Conservation (phyloP, 1,284 basidiomycete species). For the Ceratobasidium sp. region DNA sequence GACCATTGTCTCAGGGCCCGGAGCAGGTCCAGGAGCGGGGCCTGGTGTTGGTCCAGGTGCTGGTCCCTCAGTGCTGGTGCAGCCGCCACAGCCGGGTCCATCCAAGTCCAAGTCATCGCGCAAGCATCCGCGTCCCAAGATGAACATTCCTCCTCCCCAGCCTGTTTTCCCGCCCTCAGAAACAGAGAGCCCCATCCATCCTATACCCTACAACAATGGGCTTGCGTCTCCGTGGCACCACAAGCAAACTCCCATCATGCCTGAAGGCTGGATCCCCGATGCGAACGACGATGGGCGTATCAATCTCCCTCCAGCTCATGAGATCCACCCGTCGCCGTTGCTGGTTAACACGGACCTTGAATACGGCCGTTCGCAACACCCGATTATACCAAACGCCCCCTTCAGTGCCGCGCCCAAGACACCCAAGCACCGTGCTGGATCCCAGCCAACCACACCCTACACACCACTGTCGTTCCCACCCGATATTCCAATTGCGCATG, state of each 20-base stretch:
- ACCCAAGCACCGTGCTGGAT: constrained; percentile 36
- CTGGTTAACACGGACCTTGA: constrained; percentile 27
- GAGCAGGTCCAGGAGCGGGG: constrained; percentile 16
- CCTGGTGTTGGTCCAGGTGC: constrained; percentile 11
- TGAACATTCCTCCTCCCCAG: constrained; percentile 33
- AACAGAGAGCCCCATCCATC: constrained; percentile 14
- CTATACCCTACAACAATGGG: constrained; percentile 25
- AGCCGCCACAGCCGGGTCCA: constrained; percentile 6
- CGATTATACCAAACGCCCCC: constrained; percentile 24
- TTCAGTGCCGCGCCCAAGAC: constrained; percentile 23
- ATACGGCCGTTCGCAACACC: constrained; percentile 24
- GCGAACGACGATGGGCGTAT: constrained; percentile 14
- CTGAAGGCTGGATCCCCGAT: constrained; percentile 32
- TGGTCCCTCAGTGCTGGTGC: constrained; percentile 12
- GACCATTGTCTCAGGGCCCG: constrained; percentile 5
- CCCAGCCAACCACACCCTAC: constrained; percentile 14
- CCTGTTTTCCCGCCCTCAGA: constrained; percentile 21
- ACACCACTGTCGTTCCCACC: constrained; percentile 6
- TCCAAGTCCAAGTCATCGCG: constrained; percentile 12
- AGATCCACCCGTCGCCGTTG: constrained; percentile 34
- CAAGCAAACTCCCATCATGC: neutral
- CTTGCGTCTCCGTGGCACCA: constrained; percentile 19
- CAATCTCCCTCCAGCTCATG: constrained; percentile 14
- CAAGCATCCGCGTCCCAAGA: constrained; percentile 30
- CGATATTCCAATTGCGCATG: neutral